Conservation (phyloP, 352 stramenopile species). For the Pythium utonaiense region DNA sequence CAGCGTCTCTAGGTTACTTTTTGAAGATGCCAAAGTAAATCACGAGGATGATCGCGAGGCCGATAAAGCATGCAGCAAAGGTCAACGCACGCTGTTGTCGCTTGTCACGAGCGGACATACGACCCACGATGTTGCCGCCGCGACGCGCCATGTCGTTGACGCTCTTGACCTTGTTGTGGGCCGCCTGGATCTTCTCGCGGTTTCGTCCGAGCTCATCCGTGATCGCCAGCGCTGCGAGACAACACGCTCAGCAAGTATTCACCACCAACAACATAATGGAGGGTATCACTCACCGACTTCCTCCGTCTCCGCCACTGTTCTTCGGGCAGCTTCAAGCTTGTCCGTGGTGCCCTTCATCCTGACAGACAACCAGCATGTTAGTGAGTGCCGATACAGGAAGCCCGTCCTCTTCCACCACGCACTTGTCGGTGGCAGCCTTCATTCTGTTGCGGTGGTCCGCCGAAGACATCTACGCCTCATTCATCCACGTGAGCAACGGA, state of each 20-base stretch:
- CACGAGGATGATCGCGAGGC: conserved; percentile 77
- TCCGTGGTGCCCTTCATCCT: conserved; percentile 86
- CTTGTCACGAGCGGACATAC: conserved; percentile 84
- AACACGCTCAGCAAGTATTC: too few species aligned
- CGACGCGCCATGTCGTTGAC: conserved; percentile 84
- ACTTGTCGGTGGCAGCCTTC: conserved; percentile 82
- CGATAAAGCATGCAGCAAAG: conserved; percentile 74
- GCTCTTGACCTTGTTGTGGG: conserved; percentile 77
- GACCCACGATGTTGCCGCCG: conserved; percentile 77
- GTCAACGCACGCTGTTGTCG: conserved; percentile 68
- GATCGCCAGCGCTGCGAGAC: conserved; percentile 80
- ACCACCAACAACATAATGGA: neutral
- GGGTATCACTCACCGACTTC: conserved; percentile 69
- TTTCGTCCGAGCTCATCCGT: conserved; percentile 80
- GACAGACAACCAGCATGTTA: neutral
- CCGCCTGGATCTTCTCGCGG: conserved; percentile 82
- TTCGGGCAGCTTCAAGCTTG: conserved; percentile 69
- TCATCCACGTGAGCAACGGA: neutral
- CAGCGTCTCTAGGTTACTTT: conserved; percentile 41
- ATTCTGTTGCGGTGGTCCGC: conserved; percentile 72
- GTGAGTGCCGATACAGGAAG: neutral
- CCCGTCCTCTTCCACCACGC: conserved; percentile 6
- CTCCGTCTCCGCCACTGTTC: conserved; percentile 82
- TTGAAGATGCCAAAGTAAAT: conserved; percentile 91
- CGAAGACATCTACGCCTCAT: conserved; percentile 42